Conservation (phyloP, 2,329 filamentous ascomycete genomes). For the Xylariaceae sp. region DNA sequence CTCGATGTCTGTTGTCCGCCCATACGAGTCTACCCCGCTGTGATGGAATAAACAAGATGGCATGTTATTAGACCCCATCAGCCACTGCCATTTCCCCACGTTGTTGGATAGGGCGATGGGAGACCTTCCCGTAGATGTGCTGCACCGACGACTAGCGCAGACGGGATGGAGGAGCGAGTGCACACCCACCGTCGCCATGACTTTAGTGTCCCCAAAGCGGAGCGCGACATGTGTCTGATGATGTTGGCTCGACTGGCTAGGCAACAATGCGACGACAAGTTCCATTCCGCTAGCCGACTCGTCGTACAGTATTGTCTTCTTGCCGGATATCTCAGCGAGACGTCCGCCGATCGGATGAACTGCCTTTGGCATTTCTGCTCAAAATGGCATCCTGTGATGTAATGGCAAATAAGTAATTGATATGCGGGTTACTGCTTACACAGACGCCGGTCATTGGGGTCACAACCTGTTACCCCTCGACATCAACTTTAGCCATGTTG, state of each 20-base stretch:
- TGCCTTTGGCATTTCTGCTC: no score
- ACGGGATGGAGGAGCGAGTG: background rate
- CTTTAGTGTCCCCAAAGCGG: background rate
- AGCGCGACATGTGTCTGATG: background rate
- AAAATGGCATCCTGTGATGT: no score
- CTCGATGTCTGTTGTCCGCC: slow-evolving; percentile 11
- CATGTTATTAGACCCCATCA: slow-evolving; percentile 23
- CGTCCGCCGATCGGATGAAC: background rate
- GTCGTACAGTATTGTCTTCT: background rate
- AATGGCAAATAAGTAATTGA: no score
- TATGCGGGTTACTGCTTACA: no score
- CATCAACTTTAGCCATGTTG: no score
- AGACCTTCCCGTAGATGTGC: slow-evolving; percentile 24
- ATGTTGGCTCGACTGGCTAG: background rate
- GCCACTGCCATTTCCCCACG: slow-evolving; percentile 36
- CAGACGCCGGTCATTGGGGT: no score
- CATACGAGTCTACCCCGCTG: slow-evolving; percentile 21
- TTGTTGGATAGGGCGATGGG: slow-evolving; percentile 32
- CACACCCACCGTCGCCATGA: no score
- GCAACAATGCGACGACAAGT: slow-evolving; percentile 1
- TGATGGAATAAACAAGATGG: background rate
- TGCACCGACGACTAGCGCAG: slow-evolving; percentile 2
- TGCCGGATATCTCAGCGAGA: slow-evolving; percentile 2
- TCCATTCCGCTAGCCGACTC: slow-evolving; percentile 1
- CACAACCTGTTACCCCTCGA: no score